A percentile compares a stretch with the other conserved stretches of the same genome.
phyloP scores from a whole-genome alignment of 345 rosid genomes.

The Streptanthus diversifolius region DNA sequence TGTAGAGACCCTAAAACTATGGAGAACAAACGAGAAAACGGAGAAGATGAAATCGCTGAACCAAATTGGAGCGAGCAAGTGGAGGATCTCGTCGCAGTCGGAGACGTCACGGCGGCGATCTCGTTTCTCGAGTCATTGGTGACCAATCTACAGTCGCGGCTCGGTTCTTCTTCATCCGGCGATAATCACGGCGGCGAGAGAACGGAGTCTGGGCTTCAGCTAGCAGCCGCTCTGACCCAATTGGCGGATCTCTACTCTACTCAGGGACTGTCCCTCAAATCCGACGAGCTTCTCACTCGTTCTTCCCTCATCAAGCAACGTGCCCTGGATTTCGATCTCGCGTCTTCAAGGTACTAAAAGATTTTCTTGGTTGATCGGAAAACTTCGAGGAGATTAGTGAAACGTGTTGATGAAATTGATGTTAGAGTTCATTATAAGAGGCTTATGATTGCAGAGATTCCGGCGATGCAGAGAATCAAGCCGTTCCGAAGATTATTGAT shows the following conservation, averaged over 20 bases:
- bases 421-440: conserved; percentile 6
- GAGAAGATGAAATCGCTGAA: conserved; percentile 23
- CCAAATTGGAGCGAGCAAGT: conserved; percentile 76
- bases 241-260: conserved; percentile 68
- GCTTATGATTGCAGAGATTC: conserved; percentile 32
- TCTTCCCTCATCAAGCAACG: conserved; percentile 52
- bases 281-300: conserved; percentile 61
- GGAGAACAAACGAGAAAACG: conserved; percentile 23
- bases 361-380: too few relatives aligned
- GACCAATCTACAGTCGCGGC: conserved; percentile 37
- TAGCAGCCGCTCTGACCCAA: conserved; percentile 58
- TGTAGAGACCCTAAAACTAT: conserved; percentile 6
- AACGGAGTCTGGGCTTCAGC: conserved; percentile 41
- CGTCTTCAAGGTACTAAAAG: conserved; percentile 42
- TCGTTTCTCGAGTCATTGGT: conserved; percentile 60
- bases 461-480: conserved; percentile 22
- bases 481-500: too few relatives aligned
- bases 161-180: conserved; percentile 20
- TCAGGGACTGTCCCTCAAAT: conserved; percentile 71
- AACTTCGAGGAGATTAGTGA: neutral
- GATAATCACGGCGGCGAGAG: neutral
- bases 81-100: conserved; percentile 69
- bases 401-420: neutral
- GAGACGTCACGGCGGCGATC: conserved; percentile 59
- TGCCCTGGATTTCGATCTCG: conserved; percentile 21